Base-by-base conservation (phyloP, 192 early-diverging fungal genomes). In the Dissophora ornata region DNA sequence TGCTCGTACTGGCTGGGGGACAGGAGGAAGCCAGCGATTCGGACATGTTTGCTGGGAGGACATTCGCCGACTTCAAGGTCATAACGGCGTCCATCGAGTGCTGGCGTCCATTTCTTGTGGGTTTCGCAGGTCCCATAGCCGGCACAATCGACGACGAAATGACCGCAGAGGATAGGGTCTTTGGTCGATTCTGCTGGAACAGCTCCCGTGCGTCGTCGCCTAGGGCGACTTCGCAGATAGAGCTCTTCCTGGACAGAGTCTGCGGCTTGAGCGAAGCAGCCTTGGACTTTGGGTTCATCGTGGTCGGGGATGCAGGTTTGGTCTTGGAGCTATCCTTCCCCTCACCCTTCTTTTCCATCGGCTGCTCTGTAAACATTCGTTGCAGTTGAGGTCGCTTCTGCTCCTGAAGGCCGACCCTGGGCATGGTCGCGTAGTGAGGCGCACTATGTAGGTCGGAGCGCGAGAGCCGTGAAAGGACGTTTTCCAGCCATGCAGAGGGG, bases 351-450 rank as follows among this genome's bases (percentile, higher is more conserved):
- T 69, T 38, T 3, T 47, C 50, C 26, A 9, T 54, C 11, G 24
- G 12, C 15, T 36, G 25, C 30, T 61, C 57, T 7, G 64, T 19
- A 32, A 77, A 57, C 0, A 62, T 13, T 2, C 34, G 42, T 30
- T 33, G 50, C n/a, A 44, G 34, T n/a, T 34, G 41, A 6, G 10
- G 47, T 7, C 25, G 62, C 15, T 22, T n/a, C 19, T 1, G 32
- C 4, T 61, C 57, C 19, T 62, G 51, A 16, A 51, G 29, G n/a
- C 19, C 26, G 24, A 67, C 52, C 28, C 64, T 29, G 22, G 59
- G 73, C n/a, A 77, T 34, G 2, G 73, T 77, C 11, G 65, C 73
- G 25, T 77, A 77, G 28, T 77, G 73, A 13, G 73, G 57, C 16
- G 57, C 49, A 3, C 26, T 61, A 2, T 46, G 26, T 16, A 44